These are phyloP conservation scores for Obba rivulosa DNA, from an alignment of 768 basidiomycete genomes.

Conservation along the genomic window DNA sequence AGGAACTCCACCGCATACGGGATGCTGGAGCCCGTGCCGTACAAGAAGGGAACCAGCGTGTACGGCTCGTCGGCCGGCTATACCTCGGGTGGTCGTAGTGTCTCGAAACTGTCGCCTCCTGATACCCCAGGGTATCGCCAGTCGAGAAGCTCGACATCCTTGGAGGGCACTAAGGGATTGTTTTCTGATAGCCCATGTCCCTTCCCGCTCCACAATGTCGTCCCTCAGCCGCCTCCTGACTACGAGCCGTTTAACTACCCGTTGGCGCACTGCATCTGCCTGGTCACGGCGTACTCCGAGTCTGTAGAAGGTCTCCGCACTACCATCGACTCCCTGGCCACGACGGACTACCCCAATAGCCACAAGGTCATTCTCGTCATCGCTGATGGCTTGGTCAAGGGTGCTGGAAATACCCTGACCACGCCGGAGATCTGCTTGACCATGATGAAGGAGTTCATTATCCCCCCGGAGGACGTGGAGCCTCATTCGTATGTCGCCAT, in stretches of 20 bases:
- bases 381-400: slow-evolving; percentile 98
- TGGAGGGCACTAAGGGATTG: slow-evolving; percentile 47
- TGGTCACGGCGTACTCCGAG: slow-evolving; percentile 98
- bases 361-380: slow-evolving; percentile 96
- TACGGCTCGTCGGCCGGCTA: slow-evolving; percentile 17
- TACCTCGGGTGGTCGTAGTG: slow-evolving; percentile 25
- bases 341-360: slow-evolving; percentile 97
- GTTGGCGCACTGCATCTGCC: slow-evolving; percentile 86
- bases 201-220: slow-evolving; percentile 86
- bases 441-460: slow-evolving; percentile 97
- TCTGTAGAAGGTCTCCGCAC: slow-evolving; percentile 94
- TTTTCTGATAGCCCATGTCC: slow-evolving; percentile 77
- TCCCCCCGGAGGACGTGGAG: slow-evolving; percentile 78
- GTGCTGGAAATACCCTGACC: slow-evolving; percentile 80
- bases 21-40: slow-evolving; percentile 53
- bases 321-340: slow-evolving; percentile 96
- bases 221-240: slow-evolving; percentile 88
- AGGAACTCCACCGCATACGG: slow-evolving; percentile 64
- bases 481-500: slow-evolving; percentile 96
- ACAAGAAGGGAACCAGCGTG: slow-evolving; percentile 42
- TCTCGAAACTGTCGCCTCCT: slow-evolving; percentile 59
- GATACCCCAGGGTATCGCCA: slow-evolving; percentile 66
- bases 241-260: slow-evolving; percentile 97
- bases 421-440: slow-evolving; percentile 91
- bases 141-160: slow-evolving; percentile 80